These are phyloP conservation scores for Thielaviopsis populi DNA, from an alignment of 2,329 filamentous ascomycete genomes.

Conservation along the genomic window DNA sequence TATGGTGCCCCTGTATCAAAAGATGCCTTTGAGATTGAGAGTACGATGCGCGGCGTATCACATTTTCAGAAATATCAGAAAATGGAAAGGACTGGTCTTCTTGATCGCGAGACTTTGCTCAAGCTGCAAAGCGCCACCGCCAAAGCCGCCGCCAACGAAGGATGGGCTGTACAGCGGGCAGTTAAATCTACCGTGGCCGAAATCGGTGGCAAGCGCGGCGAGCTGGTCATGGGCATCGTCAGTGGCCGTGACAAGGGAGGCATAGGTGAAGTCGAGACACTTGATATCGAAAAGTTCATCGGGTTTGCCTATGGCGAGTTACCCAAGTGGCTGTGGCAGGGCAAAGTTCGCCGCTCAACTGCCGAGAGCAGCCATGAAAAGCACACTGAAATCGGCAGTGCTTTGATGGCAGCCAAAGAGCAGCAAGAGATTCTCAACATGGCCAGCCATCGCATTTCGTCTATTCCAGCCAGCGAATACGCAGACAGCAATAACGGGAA, in stretches of 20 bases:
- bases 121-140: slow-evolving; percentile 70
- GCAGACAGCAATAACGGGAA: slow-evolving; percentile 24
- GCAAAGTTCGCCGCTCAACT: slow-evolving; percentile 59
- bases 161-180: slow-evolving; percentile 81
- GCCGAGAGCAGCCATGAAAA: slow-evolving; percentile 31
- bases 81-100: slow-evolving; percentile 56
- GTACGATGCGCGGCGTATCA: slow-evolving; percentile 67
- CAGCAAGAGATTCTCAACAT: slow-evolving; percentile 4
- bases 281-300: slow-evolving; percentile 74
- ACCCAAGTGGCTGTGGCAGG: slow-evolving; percentile 88
- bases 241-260: slow-evolving; percentile 73
- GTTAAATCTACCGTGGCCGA: slow-evolving; percentile 93
- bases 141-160: slow-evolving; percentile 77
- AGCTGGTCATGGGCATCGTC: slow-evolving; percentile 92
- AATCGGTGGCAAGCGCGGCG: slow-evolving; percentile 81
- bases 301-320: slow-evolving; percentile 65
- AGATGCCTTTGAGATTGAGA: slow-evolving; percentile 76
- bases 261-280: slow-evolving; percentile 82
- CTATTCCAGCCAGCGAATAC: slow-evolving; percentile 26
- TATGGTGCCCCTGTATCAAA: slow-evolving; percentile 73
- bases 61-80: slow-evolving; percentile 86
- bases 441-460: slow-evolving; percentile 22
- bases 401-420: slow-evolving; percentile 14
- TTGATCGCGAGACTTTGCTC: slow-evolving; percentile 73
- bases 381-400: slow-evolving; percentile 29